Evolutionary conservation across 2,329 filamentous ascomycete species (phyloP).

Genomic region (Talaromyces rugulosus): DNA sequence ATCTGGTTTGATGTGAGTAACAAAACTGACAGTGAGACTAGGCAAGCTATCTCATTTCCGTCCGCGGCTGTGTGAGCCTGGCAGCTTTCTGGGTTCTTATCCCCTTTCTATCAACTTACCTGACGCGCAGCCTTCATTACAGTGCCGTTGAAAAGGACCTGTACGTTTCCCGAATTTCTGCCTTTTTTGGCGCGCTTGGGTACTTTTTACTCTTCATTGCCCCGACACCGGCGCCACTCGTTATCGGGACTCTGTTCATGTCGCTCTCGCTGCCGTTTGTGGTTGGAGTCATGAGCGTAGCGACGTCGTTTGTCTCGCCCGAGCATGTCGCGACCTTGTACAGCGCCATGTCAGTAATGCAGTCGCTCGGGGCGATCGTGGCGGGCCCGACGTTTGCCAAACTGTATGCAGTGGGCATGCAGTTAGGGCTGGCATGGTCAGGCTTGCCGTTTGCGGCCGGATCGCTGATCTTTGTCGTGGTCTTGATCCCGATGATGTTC

Average conservation of each 20-base stretch:
- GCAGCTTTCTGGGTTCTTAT: constrained; percentile 21
- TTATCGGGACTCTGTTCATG: constrained; percentile 20
- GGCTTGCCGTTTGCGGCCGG: constrained; percentile 25
- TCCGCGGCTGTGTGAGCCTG: constrained; percentile 21
- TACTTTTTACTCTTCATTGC: constrained; percentile 17
- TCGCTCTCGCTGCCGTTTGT: constrained; percentile 23
- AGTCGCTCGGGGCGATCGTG: constrained; percentile 19
- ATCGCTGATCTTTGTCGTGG: constrained; percentile 12
- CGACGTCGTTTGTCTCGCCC: constrained; percentile 21
- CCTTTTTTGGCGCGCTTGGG: constrained; percentile 19
- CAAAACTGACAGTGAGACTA: constrained; percentile 12
- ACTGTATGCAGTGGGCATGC: constrained; percentile 21
- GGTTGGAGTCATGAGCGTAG: constrained; percentile 22
- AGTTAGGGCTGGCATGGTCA: constrained; percentile 22
- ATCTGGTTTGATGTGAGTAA: not conserved
- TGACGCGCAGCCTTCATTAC: constrained; percentile 17
- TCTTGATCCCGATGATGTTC: constrained; percentile 2
- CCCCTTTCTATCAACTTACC: constrained; percentile 17
- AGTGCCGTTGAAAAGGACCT: constrained; percentile 20
- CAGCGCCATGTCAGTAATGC: constrained; percentile 21
- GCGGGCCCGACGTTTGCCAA: constrained; percentile 25
- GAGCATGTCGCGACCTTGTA: constrained; percentile 27
- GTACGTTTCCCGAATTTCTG: constrained; percentile 18
- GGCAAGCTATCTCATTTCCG: constrained; percentile 26
- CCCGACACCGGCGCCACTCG: constrained; percentile 15